phyloP scores from a whole-genome alignment of 805 yeast species.

The Metschnikowia henanensis region DNA sequence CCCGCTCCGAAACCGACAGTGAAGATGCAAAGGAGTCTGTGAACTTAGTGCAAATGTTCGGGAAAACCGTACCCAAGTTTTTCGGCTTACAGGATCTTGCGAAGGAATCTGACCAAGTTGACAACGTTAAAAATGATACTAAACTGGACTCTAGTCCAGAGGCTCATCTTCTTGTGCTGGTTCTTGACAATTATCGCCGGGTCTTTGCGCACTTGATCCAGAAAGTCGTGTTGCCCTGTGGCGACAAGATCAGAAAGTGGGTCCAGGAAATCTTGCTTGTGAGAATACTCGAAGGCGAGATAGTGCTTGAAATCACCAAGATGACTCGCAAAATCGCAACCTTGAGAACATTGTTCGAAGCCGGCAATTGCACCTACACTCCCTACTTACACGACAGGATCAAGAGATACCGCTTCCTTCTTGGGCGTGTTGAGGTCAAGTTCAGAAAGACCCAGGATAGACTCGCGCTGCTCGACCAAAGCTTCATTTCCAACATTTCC shows the following conservation, averaged over 20 bases:
- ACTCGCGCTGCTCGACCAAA: not conserved
- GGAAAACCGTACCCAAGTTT: not conserved
- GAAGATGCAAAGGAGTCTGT: not conserved
- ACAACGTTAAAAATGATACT: not conserved
- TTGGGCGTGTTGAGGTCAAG: not conserved
- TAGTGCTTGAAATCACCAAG: not conserved
- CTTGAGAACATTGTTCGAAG: not conserved
- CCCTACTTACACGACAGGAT: not conserved
- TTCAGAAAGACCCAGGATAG: not conserved
- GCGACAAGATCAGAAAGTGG: slow-evolving; percentile 4
- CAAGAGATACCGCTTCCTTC: not conserved
- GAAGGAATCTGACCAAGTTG: not conserved
- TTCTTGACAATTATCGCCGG: slow-evolving; percentile 2
- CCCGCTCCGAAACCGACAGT: not conserved
- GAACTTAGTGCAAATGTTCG: not conserved
- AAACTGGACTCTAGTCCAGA: not conserved
- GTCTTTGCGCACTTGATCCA: slow-evolving; percentile 3
- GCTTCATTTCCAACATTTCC: not conserved
- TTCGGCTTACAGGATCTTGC: not conserved
- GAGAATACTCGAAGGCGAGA: not conserved
- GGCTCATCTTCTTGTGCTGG: not conserved
- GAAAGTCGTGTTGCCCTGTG: slow-evolving; percentile 5
- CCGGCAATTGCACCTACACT: not conserved
- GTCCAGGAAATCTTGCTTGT: slow-evolving; percentile 2
- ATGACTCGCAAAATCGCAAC: slow-evolving; percentile 1